A percentile compares a stretch with the other conserved stretches of the same genome.
These are phyloP conservation scores for Boletales sp. DNA, from an alignment of 768 basidiomycete genomes.

Conservation along the genomic window DNA sequence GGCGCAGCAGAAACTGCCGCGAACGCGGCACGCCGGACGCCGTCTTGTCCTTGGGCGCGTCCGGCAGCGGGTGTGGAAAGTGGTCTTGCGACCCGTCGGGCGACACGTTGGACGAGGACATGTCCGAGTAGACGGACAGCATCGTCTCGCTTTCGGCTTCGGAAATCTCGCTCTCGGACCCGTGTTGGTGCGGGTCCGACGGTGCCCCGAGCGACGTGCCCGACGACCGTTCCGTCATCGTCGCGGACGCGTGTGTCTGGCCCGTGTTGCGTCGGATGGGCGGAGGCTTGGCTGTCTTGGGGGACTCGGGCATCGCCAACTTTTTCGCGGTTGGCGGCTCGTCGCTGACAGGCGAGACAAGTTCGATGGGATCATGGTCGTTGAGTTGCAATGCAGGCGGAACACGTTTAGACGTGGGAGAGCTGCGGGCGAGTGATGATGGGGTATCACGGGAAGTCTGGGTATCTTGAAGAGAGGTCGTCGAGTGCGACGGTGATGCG, in stretches of 20 bases:
- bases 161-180: constrained; percentile 30
- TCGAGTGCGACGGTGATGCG: constrained; percentile 27
- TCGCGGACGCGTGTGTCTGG: constrained; percentile 6
- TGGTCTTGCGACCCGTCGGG: constrained; percentile 32
- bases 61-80: constrained; percentile 13
- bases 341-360: constrained; percentile 8
- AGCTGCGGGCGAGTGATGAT: constrained; percentile 9
- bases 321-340: constrained; percentile 34
- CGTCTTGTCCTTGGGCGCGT: constrained; percentile 31
- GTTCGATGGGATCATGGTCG: constrained; percentile 18
- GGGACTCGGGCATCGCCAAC: constrained; percentile 43
- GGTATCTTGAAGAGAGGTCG: constrained; percentile 38
- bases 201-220: constrained; percentile 31
- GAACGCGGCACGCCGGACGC: constrained; percentile 33
- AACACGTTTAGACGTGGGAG: constrained; percentile 14
- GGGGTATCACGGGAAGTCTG: constrained; percentile 24
- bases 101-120: constrained; percentile 32
- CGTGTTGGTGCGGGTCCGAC: constrained; percentile 16
- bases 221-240: constrained; percentile 17
- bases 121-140: constrained; percentile 30
- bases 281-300: constrained; percentile 16
- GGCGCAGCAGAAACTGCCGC: constrained; percentile 69
- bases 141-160: constrained; percentile 34
- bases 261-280: constrained; percentile 8
- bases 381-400: constrained; percentile 30